Evolutionary conservation across 2,329 filamentous ascomycete genomes (phyloP).

Genomic region (Sclerotiophoma versabilis): DNA sequence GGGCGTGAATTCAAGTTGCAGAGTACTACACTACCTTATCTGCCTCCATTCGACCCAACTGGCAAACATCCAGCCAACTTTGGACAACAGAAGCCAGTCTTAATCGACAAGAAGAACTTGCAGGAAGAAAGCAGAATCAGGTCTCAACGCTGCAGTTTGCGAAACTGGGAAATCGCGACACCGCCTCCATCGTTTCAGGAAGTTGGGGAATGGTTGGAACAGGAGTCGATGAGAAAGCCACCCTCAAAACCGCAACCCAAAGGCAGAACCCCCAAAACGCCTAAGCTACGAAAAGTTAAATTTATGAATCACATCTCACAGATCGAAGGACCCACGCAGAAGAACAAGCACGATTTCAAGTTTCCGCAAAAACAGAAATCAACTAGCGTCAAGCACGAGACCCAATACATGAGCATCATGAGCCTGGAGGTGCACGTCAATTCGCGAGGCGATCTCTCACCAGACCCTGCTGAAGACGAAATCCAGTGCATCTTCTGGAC

Average conservation of each 20-base stretch:
- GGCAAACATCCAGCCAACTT: conserved; percentile 64
- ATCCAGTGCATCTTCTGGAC: conserved; percentile 91
- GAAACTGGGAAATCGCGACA: conserved; percentile 77
- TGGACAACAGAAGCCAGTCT: conserved; percentile 59
- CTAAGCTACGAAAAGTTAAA: conserved; percentile 27
- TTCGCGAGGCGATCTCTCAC: conserved; percentile 78
- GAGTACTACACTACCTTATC: conserved; percentile 77
- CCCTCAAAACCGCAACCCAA: conserved; percentile 10
- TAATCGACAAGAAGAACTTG: conserved; percentile 61
- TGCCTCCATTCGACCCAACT: conserved; percentile 77
- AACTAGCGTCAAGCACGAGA: conserved; percentile 80
- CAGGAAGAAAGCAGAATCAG: conserved; percentile 61
- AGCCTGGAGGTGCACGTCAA: conserved; percentile 93
- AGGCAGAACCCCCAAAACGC: conserved; percentile 13
- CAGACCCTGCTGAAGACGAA: conserved; percentile 90
- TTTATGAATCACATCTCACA: conserved; percentile 68
- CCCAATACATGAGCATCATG: conserved; percentile 96
- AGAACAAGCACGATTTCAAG: conserved; percentile 81
- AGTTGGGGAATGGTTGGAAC: conserved; percentile 71
- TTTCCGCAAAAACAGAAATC: conserved; percentile 79
- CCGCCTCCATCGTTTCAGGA: conserved; percentile 74
- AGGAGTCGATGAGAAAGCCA: conserved; percentile 35
- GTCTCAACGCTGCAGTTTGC: conserved; percentile 66
- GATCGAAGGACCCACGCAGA: conserved; percentile 87
- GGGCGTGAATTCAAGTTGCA: conserved; percentile 83